Conservation (phyloP, 352 stramenopile species). For the Peronospora belbahrii region DNA sequence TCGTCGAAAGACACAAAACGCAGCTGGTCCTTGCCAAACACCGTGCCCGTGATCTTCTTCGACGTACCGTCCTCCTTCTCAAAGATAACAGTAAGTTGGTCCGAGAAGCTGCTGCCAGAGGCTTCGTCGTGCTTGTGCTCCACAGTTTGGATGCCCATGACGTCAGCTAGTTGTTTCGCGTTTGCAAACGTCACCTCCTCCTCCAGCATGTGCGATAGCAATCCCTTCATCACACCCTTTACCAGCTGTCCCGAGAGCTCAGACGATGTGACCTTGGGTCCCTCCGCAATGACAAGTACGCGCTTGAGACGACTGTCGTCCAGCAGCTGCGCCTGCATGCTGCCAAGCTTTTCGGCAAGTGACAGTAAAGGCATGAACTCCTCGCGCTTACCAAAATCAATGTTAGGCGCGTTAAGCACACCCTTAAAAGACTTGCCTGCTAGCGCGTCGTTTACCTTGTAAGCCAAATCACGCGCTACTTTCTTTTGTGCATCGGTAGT, state of each 20-base stretch:
- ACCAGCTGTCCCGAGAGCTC: constrained; percentile 81
- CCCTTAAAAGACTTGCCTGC: constrained; percentile 89
- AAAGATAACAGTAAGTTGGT: constrained; percentile 89
- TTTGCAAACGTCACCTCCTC: constrained; percentile 89
- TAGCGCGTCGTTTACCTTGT: constrained; percentile 90
- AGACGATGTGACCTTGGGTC: constrained; percentile 68
- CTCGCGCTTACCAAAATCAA: constrained; percentile 76
- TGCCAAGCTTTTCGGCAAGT: constrained; percentile 88
- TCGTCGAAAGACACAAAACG: constrained; percentile 86
- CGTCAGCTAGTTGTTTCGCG: constrained; percentile 73
- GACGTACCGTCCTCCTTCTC: constrained; percentile 82
- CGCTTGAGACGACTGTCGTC: constrained; percentile 58
- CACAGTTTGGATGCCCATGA: constrained; percentile 86
- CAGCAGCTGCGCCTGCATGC: constrained; percentile 81
- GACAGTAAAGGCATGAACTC: constrained; percentile 82
- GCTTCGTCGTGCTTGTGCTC: constrained; percentile 87
- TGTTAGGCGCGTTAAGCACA: constrained; percentile 93
- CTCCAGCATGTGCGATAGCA: constrained; percentile 87
- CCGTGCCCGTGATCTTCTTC: constrained; percentile 83
- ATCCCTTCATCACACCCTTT: constrained; percentile 85
- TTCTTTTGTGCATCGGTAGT: constrained; percentile 92
- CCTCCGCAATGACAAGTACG: constrained; percentile 73
- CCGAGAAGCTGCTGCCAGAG: constrained; percentile 68
- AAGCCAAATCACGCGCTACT: constrained; percentile 84
- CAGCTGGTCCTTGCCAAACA: constrained; percentile 84